Base-by-base conservation (phyloP, 495 filamentous ascomycete species). In the Umbilicaria muhlenbergii region DNA sequence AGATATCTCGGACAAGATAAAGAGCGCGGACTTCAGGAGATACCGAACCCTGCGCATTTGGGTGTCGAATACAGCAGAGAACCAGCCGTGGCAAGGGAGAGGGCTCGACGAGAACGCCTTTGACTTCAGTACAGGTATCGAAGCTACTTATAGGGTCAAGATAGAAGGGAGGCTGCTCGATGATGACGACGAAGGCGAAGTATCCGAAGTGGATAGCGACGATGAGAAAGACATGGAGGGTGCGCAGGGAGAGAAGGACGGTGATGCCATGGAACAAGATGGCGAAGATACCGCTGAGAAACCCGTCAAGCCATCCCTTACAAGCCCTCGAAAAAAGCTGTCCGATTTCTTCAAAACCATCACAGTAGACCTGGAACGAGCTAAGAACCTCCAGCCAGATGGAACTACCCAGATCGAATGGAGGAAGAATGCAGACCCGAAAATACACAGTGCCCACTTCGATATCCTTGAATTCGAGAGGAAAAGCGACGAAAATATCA, bases 261-360 rank as follows among this genome's bases (percentile, higher is more conserved):
- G 42, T 4, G 69, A 77, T 48, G 66, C 66, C 34, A 81, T 80
- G 71, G 80, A 84, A 10, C 19, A 65, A 64, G 60, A 72, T 61
- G 49, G 32, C 56, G 47, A 54, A 57, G 48, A 69, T 65, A 49
- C 44, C 51, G 32, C 47, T 39, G 31, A 54, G 45, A 12, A 42
- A 53, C 17, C 63, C 51, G 24, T 63, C 36, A 74, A 65, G 45
- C 64, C 58, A 43, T 55, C 59, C 7, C 38, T 61, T 55, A 39
- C 63, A 58, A 52, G 41, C 36, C 40, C 51, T 18, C 50, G 62
- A 34, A 73, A 72, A 28, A 75, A 80, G 43, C 80, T 98, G 60
- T 94, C 91, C 19, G 83, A 94, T 51, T 99, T 95, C 64, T 94
- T 99, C 76, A 92, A 92, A 59, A 69, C 77, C 7, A 79, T 99